Evolutionary conservation across 768 basidiomycete species (phyloP), one percentile per base, ranked within the genome.

Genomic region (Kwoniella europaea): DNA sequence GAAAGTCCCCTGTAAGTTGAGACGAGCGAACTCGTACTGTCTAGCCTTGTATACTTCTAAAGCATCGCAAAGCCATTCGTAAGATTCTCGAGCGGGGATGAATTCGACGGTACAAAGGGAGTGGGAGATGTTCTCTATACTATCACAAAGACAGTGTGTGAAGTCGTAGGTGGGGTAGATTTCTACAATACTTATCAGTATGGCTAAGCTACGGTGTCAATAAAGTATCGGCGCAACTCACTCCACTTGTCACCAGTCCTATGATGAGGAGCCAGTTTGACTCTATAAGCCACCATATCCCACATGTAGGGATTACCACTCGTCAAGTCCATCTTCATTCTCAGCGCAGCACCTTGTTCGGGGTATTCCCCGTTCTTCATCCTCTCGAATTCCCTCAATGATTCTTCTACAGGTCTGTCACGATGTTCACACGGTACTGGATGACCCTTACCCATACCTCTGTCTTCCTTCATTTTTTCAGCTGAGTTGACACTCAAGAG

Each of bases 151-250:
- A 85, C 97, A 98, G 85, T 99, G 97, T 0, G 97, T 97, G 83
- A 96, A 98, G 82, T 99, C 97, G 82, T 99, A 99, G 0, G 95
- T 98, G 2, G 96, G 96, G 83, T 99, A 99, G 71, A 99, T 93
- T 80, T 83, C 82, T 83, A 63, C 29, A 13, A 66, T 50, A 24
- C 3, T 41, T 16, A 35, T 67, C 53, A 69, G 60, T 66, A 35
- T 41, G 24, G 42, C 10, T 22, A 15, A 50, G 46, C 46, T 50
- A 13, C 46, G 1, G 18, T 1, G 12, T 50, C 4, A 18, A 12
- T 18, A 10, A 18, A 50, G 46, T 6, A 35, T 35, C 35, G 35
- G 35, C 35, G 7, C 35, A 35, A 83, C 82, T 79, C 74, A 80
- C 88, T 92, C 97, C 97, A 99, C 79, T 91, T 92, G 82, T 91